Evolutionary conservation across 2,329 filamentous ascomycete species (phyloP), one percentile per base, ranked within the genome.

Genomic region (Chrysoporthe cubensis): DNA sequence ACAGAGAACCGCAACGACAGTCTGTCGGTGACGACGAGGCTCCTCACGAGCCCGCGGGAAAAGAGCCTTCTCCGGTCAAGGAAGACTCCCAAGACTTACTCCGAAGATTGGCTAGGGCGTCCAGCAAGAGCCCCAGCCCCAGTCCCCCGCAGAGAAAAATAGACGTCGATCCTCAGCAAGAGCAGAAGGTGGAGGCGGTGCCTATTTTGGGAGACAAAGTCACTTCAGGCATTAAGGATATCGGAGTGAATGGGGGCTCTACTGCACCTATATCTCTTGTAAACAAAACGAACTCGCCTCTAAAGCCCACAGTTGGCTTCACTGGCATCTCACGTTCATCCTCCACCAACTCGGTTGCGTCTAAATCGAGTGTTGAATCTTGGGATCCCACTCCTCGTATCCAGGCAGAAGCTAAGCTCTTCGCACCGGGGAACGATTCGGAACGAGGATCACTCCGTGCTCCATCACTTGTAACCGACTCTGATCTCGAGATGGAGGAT

Each of bases 341-440:
- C 16, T 70, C 68, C 48, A 65, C 63, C 52, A 68, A 68, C 43
- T 68, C 66, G 61, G 32, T 66, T 34, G 62, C 59, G n/a, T 70
- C 68, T 32, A 62, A 64, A 9, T 32, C 67, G 16, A 70, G 68
- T 52, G 44, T 57, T 42, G 59, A 43, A 18, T 70, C 66, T 37
- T 73, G 77, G 16, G 86, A 88, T 69, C 85, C 86, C 4, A 84
- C 81, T 1, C 85, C 85, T 71, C 84, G 86, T 57, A 87, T 88
- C 62, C 82, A 86, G 71, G 83, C 80, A 11, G 86, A 88, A 75
- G 82, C 83, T 77, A 83, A 81, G 61, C 79, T 88, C 9, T 88
- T 88, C 74, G 86, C 84, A 16, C 83, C 82, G 18, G 85, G 88
- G 43, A 85, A 84, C 69, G 80, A 86, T 54, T 88, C 86, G 1